Base-by-base conservation (phyloP, 768 basidiomycete genomes). In the Agrocybe praecox region DNA sequence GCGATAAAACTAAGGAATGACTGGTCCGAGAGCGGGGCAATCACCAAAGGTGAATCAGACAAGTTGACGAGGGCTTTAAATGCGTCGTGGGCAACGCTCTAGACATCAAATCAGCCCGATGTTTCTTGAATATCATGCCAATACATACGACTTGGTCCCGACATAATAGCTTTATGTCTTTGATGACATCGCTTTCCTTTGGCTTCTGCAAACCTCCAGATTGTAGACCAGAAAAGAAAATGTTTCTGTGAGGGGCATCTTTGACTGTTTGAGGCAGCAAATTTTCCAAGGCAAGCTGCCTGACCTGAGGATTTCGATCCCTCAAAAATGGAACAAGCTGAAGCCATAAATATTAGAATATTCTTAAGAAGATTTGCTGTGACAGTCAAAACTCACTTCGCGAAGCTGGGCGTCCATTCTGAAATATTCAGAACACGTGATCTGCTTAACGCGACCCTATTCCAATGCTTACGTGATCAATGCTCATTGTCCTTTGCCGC, bases 61-160 rank as follows among this genome's bases (percentile, higher is more conserved):
- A 98, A 81, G 74, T 98, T 98, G 69, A 98, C 88, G 49, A 98
- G 80, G 2, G 95, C 94, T 58, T 92, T 86, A 70, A 98, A 90
- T 2, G 96, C 96, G 76, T 97, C 95, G 64, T 98, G 96, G 1
- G 96, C 92, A 49, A 94, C 84, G 55, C 87, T 84, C 94, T 97
- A 64, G 24, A 24, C 50, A 42, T 26, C 32, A 62, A 52, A 66
- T 55, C 69, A 47, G 65, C 59, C 46, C 42, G 24, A 22, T 33
- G 6, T 17, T 42, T 19, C 10, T 22, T 34, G 29, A 59, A 26
- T 51, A 42, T 22, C 22, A 53, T 26, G 40, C 40, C 58, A 23
- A 1, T 36, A 44, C 82, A 48, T 61, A 90, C 95, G 51, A 93
- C 80, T 68, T 93, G 91, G 72, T 98, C 96, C 62, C 92, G 75